Percentiles rank a stretch among this genome's conserved stretches.
These are phyloP conservation scores for Mycena polygramma DNA, from an alignment of 768 basidiomycete species.

Conservation along the genomic window DNA sequence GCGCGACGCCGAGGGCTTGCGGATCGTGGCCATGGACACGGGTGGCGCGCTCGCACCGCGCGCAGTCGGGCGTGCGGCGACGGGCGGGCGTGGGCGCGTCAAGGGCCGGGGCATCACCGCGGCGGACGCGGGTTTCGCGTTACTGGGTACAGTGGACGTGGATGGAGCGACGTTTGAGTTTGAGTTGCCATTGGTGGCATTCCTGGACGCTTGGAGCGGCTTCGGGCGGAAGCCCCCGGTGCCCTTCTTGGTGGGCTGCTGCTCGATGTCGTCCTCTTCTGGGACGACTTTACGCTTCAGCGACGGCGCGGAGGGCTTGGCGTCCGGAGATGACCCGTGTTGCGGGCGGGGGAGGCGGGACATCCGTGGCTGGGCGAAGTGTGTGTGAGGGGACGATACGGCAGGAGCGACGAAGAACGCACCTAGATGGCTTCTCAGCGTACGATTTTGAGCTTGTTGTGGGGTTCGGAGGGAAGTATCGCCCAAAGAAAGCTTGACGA, in stretches of 20 bases:
- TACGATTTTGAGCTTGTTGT: not conserved
- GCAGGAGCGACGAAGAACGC: not conserved
- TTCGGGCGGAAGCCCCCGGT: slow-evolving; percentile 30
- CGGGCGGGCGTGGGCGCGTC: slow-evolving; percentile 30
- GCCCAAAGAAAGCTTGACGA: not conserved
- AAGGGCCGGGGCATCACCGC: slow-evolving; percentile 29
- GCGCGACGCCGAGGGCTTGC: slow-evolving; percentile 35
- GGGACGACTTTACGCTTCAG: slow-evolving; percentile 35
- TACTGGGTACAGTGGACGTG: slow-evolving; percentile 1
- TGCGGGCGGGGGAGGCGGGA: slow-evolving; percentile 32
- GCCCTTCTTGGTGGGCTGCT: slow-evolving; percentile 32
- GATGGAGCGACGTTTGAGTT: slow-evolving; percentile 2
- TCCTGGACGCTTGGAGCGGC: slow-evolving; percentile 29
- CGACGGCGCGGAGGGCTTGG: slow-evolving; percentile 31
- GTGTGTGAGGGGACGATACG: not conserved
- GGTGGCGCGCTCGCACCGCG: slow-evolving; percentile 33
- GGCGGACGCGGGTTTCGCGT: not conserved
- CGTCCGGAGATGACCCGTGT: slow-evolving; percentile 34
- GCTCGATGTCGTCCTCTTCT: slow-evolving; percentile 35
- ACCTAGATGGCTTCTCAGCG: not conserved
- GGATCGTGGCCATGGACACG: slow-evolving; percentile 22
- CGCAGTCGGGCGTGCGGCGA: slow-evolving; percentile 31
- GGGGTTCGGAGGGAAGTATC: not conserved
- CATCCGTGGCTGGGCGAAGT: not conserved
- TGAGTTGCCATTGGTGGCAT: slow-evolving; percentile 15